Conservation (phyloP, 1,284 basidiomycete species). For the Heterobasidion parviporum region DNA sequence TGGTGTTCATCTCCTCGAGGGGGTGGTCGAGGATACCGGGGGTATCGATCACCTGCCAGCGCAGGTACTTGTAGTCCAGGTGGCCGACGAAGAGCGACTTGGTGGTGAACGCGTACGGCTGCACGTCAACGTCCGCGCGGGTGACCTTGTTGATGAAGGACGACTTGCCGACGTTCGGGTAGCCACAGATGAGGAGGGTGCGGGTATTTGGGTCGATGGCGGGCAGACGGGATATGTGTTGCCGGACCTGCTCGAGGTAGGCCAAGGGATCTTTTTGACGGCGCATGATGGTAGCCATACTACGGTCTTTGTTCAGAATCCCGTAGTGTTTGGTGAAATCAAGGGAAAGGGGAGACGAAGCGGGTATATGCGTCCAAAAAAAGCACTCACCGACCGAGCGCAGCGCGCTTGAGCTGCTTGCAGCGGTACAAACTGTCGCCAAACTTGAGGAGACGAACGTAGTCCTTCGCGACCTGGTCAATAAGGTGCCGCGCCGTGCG, state of each 20-base stretch:
- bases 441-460: slow-evolving; percentile 90
- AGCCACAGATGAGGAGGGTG: slow-evolving; percentile 91
- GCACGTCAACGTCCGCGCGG: slow-evolving; percentile 93
- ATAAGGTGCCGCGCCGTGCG: slow-evolving; percentile 91
- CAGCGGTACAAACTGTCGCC: slow-evolving; percentile 94
- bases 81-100: slow-evolving; percentile 96
- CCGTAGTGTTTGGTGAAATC: too few relatives aligned
- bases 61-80: slow-evolving; percentile 94
- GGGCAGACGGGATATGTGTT: slow-evolving; percentile 94
- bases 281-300: slow-evolving; percentile 96
- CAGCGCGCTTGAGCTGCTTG: slow-evolving; percentile 93
- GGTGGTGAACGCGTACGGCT: slow-evolving; percentile 96
- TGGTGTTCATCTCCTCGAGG: slow-evolving; percentile 97
- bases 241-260: slow-evolving; percentile 94
- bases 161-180: slow-evolving; percentile 96
- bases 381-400: slow-evolving; percentile 74
- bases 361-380: not conserved
- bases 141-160: slow-evolving; percentile 99
- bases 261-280: slow-evolving; percentile 95
- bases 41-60: slow-evolving; percentile 97
- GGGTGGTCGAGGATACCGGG: slow-evolving; percentile 91
- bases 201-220: slow-evolving; percentile 96
- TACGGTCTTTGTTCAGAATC: slow-evolving; percentile 16
- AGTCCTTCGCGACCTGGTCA: slow-evolving; percentile 93
- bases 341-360: not conserved